These are phyloP conservation scores for Claviceps pusilla DNA, from an alignment of 2,329 filamentous ascomycete species.

Conservation along the genomic window DNA sequence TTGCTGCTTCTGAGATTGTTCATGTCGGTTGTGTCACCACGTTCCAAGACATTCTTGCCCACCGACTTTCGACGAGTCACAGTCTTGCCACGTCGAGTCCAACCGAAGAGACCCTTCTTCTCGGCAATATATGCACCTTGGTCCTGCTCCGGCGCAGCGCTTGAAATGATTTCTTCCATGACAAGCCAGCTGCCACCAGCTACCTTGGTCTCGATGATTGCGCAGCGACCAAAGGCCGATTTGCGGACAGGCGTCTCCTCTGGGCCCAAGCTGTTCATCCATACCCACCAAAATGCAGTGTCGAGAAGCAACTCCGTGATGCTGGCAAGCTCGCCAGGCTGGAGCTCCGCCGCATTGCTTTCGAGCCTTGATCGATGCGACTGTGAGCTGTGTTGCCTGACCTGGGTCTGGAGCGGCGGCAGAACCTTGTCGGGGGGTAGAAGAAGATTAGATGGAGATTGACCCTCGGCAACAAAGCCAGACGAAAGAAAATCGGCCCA, in stretches of 20 bases:
- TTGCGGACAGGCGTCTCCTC: conserved; percentile 81
- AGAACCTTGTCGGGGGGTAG: conserved; percentile 86
- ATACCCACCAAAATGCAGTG: conserved; percentile 98
- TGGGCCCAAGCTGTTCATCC: conserved; percentile 89
- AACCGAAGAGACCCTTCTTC: conserved; percentile 90
- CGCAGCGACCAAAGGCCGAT: conserved; percentile 84
- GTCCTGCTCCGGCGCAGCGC: conserved; percentile 70
- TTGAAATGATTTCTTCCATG: conserved; percentile 91
- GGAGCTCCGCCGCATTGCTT: conserved; percentile 47
- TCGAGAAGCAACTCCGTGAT: conserved; percentile 77
- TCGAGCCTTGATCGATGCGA: conserved; percentile 65
- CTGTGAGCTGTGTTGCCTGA: conserved; percentile 70
- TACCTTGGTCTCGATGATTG: conserved; percentile 79
- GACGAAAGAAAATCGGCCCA: conserved; percentile 97
- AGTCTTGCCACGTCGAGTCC: conserved; percentile 53
- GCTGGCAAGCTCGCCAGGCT: conserved; percentile 87
- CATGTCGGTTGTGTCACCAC: conserved; percentile 27
- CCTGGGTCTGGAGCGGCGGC: conserved; percentile 61
- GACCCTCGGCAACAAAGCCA: conserved; percentile 69
- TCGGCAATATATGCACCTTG: conserved; percentile 83
- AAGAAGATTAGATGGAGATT: conserved; percentile 51
- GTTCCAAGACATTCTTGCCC: conserved; percentile 42
- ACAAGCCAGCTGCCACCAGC: conserved; percentile 75
- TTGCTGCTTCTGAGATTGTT: conserved; percentile 46
- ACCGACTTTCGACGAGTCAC: conserved; percentile 55